Base-by-base conservation (phyloP, 1,139 yeast species). In the Kodamaea alishanica region DNA sequence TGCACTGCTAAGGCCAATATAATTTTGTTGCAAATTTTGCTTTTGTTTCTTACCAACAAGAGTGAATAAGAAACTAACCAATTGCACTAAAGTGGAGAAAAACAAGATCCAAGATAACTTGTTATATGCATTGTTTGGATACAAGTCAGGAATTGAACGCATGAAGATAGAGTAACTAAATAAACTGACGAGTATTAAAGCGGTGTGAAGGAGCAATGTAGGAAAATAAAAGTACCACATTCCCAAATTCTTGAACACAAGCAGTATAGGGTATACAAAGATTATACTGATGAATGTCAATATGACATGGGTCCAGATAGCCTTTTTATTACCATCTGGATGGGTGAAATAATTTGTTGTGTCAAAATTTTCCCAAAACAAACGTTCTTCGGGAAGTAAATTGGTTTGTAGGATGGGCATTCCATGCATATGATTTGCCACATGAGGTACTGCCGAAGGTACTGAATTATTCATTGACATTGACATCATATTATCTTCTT, bases 311-410 rank as follows among this genome's bases (percentile, higher is more conserved):
- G 71, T 53, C 50, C 70, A 67, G 34, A 90, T 64, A 2, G 81
- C 73, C n/a, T 68, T 46, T 44, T 76, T 73, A 48, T 74, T 74
- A 4, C 69, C 60, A 1, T 73, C 55, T 1, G 73, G 75, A n/a
- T 78, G 63, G 8, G 75, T 79, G 61, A 87, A 77, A 58, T 75
- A 89, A 9, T 88, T 84, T 6, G 94, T 83, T n/a, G 95, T 79
- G 53, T 85, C 79, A 61, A 88, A 90, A 28, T 62, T 60, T 40
- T 81, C 82, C 97, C 97, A 90, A 60, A 73, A 89, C 23, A 73
- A 59, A 40, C 79, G 67, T 60, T 89, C 96, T 39, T 79, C 84
- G 0, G 92, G 85, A 29, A 80, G 72, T 35, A 89, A 67, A 24
- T 77, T 54, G 1, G 87, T 84, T 36, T 85, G 68, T 33, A 89